These are phyloP conservation scores for Rubroboletus satanas DNA, from an alignment of 768 basidiomycete species.

Conservation along the genomic window DNA sequence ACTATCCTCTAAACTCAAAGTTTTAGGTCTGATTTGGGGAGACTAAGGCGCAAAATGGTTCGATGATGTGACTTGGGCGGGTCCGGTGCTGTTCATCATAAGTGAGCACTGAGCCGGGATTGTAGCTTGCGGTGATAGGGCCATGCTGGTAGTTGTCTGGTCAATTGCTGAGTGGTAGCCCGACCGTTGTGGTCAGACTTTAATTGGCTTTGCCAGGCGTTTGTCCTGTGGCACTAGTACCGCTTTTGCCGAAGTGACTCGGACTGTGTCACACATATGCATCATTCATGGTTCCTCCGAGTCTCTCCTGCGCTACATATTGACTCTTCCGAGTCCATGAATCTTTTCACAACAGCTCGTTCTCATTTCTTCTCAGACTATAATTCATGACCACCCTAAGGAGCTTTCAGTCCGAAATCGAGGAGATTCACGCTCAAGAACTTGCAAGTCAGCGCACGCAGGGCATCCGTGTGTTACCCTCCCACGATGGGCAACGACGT, in stretches of 20 bases:
- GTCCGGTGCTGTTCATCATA: too few relatives aligned
- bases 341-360: not conserved
- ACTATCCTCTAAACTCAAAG: too few relatives aligned
- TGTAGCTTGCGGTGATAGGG: not conserved
- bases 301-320: constrained; percentile 1
- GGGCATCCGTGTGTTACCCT: constrained; percentile 16
- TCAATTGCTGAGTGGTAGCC: not conserved
- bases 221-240: not conserved
- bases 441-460: constrained; percentile 53
- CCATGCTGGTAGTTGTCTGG: not conserved
- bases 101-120: not conserved
- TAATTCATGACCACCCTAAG: constrained; percentile 31
- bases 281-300: not conserved
- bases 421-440: constrained; percentile 69
- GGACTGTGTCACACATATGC: not conserved
- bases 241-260: constrained; percentile 1
- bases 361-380: not conserved
- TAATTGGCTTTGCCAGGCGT: not conserved
- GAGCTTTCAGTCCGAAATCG: constrained; percentile 65
- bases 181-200: not conserved
- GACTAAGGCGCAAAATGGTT: too few relatives aligned
- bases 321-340: constrained; percentile 13
- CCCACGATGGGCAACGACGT: constrained; percentile 41
- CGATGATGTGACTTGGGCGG: too few relatives aligned
- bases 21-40: too few relatives aligned